Percentiles rank a stretch among this genome's conserved stretches.
phyloP scores from a whole-genome alignment of 2,329 filamentous ascomycete species.

The Pyrenophora teres region DNA sequence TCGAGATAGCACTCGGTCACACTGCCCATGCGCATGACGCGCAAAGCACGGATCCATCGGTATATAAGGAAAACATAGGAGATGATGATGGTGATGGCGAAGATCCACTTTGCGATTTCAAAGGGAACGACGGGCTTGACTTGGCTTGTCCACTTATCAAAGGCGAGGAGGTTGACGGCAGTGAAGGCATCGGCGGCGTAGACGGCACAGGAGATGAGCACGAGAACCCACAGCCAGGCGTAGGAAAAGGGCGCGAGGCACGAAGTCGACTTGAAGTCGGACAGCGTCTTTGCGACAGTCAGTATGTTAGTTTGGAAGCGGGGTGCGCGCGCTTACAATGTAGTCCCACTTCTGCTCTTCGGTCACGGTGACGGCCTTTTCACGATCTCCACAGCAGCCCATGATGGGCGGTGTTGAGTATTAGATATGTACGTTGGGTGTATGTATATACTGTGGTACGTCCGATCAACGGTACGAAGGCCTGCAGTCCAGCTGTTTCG shows the following conservation, averaged over 20 bases:
- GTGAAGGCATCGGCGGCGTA: slow-evolving; percentile 93
- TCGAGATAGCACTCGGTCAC: slow-evolving; percentile 93
- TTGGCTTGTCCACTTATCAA: slow-evolving; percentile 85
- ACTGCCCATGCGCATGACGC: slow-evolving; percentile 81
- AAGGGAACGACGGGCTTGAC: slow-evolving; percentile 79
- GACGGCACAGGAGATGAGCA: slow-evolving; percentile 78
- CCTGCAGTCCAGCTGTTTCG: slow-evolving; percentile 45
- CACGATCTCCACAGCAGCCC: slow-evolving; percentile 47
- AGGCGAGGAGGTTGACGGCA: slow-evolving; percentile 85
- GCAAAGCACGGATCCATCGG: slow-evolving; percentile 77
- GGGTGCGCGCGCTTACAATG: slow-evolving; percentile 66
- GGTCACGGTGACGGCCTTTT: slow-evolving; percentile 46
- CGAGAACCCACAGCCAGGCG: slow-evolving; percentile 79
- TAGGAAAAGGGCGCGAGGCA: slow-evolving; percentile 81
- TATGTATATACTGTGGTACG: slow-evolving; percentile 16
- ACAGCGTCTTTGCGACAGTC: slow-evolving; percentile 48
- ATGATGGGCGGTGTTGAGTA: slow-evolving; percentile 35
- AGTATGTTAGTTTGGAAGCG: slow-evolving; percentile 15
- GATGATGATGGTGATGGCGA: slow-evolving; percentile 86
- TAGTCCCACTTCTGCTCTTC: slow-evolving; percentile 78
- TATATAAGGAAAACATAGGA: slow-evolving; percentile 82
- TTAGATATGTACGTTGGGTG: slow-evolving; percentile 28
- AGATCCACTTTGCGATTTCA: slow-evolving; percentile 89
- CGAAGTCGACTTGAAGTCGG: slow-evolving; percentile 82
- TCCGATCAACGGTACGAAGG: slow-evolving; percentile 43